Evolutionary conservation across 2,329 filamentous ascomycete species (phyloP).

Genomic region (Ustulina deusta): DNA sequence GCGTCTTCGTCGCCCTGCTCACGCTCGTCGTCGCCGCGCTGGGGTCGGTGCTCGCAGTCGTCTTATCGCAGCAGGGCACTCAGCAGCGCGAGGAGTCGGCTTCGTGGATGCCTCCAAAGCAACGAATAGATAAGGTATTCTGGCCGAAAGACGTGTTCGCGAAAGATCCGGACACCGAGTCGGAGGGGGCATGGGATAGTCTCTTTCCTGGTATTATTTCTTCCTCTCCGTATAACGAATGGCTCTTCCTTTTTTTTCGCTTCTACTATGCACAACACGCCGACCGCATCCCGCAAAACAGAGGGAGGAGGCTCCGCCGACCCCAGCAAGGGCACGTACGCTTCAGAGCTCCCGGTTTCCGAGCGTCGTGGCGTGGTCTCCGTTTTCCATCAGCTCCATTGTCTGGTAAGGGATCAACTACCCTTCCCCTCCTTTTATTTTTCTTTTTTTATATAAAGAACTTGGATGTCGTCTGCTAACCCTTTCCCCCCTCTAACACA

Average conservation of each 20-base stretch:
- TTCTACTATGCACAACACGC: no score
- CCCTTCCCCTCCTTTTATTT: neutral
- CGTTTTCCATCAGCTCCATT: constrained; percentile 10
- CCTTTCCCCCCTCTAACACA: neutral
- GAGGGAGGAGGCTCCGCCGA: neutral
- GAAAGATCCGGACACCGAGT: neutral
- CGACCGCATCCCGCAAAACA: no score
- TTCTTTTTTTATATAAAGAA: neutral
- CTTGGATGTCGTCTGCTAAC: no score
- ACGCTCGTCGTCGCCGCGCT: neutral
- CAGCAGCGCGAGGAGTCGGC: neutral
- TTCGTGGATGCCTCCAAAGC: neutral
- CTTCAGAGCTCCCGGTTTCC: neutral
- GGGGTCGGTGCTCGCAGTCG: neutral
- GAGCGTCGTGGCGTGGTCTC: neutral
- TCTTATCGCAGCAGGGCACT: neutral
- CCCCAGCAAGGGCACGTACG: no score
- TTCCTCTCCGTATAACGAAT: no score
- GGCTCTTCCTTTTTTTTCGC: neutral
- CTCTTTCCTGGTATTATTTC: neutral
- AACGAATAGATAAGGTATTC: neutral
- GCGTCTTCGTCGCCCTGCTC: neutral
- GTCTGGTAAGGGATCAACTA: neutral
- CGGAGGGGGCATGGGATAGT: neutral
- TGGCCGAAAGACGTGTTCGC: neutral